These are phyloP conservation scores for Mycena pura DNA, from an alignment of 768 basidiomycete species.

Conservation along the genomic window DNA sequence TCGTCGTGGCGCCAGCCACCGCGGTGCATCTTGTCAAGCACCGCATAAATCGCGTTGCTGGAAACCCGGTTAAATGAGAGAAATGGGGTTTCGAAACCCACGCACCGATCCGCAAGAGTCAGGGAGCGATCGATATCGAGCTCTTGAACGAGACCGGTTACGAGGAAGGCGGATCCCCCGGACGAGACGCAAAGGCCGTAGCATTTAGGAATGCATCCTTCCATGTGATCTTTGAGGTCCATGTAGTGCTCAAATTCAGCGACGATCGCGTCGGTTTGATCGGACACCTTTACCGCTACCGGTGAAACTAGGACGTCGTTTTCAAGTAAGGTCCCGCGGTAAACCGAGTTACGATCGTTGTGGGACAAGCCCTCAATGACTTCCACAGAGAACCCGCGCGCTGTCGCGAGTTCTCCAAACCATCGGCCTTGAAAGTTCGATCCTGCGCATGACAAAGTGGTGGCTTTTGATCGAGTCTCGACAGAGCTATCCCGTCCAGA, in stretches of 20 bases:
- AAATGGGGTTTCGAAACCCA: not conserved
- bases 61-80: not conserved
- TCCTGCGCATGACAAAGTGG: too few relatives aligned
- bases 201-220: not conserved
- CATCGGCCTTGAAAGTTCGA: not conserved
- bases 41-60: not conserved
- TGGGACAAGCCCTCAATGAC: not conserved
- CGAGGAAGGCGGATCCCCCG: not conserved
- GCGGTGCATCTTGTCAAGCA: not conserved
- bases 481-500: too few relatives aligned
- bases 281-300: conserved; percentile 1
- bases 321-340: not conserved
- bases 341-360: not conserved
- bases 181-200: not conserved
- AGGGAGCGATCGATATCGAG: too few relatives aligned
- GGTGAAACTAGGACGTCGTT: not conserved
- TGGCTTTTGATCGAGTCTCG: too few relatives aligned
- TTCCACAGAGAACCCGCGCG: not conserved
- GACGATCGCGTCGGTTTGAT: not conserved
- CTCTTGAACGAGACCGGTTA: not conserved
- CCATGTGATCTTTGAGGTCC: not conserved
- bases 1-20: conserved; percentile 4
- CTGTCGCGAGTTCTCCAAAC: not conserved
- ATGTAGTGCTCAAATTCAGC: not conserved
- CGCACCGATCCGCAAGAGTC: not conserved